Base-by-base conservation (phyloP, 2,329 filamentous ascomycete species). In the Neocucurbitaria cava region DNA sequence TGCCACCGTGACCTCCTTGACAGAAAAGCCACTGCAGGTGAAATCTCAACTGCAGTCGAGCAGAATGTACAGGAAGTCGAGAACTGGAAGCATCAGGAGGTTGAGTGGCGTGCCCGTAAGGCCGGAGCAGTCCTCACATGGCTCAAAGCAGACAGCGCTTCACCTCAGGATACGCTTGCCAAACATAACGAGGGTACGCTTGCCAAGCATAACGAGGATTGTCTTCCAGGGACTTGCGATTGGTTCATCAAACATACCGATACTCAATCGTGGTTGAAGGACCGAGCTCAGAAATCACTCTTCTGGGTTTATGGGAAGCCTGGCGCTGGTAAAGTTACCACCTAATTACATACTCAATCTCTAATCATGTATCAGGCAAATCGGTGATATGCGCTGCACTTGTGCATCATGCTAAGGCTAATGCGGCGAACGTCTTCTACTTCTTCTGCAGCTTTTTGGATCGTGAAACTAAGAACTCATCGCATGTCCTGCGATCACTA, bases 1-100 rank as follows among this genome's bases (percentile, higher is more conserved):
- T 61, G 58, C 26, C 62, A 68, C 41, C 52, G 60, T 20, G 65
- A 66, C 28, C 49, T 71, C 9, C 52, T 66, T 9, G 66, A 71
- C 46, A 58, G 61, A 30, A 65, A 72, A 46, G 69, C 68, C 2
- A 44, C 49, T 5, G 59, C 65, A 21, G 52, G 60, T 4, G 58
- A 65, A 26, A 64, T 67, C 44, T 47, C 47, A 33, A 59, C 62
- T 39, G 54, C 62, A 5, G 49, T 56, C 33, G 49, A 44, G 5
- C 64, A 54, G 41, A 52, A 57, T 21, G 46, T 49, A 50, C 38
- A 52, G 20, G 52, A 62, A 3, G 38, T 41, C 5, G 54, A 66
- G n/a, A 48, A 47, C 42, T 54, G 48, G 40, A 60, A 61, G 40
- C 51, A 61, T 23, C 58, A 66, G 38, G 48, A 66, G 33, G 43